These are phyloP conservation scores for Lipomyces chichibuensis DNA, from an alignment of 805 yeast species.

Conservation along the genomic window DNA sequence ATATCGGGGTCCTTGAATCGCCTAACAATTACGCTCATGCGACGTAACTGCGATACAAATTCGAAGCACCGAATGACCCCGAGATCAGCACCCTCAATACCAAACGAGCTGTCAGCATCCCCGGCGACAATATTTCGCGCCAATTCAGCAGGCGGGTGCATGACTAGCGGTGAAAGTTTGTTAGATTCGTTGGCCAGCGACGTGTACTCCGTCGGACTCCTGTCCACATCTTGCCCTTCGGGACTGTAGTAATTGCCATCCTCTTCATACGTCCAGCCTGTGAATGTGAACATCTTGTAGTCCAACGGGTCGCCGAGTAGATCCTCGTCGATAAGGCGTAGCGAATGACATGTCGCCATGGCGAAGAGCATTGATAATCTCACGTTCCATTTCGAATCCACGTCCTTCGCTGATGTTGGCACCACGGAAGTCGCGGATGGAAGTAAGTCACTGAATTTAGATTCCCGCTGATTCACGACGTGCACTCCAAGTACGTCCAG, in stretches of 20 bases:
- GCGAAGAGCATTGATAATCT: constrained; percentile 48
- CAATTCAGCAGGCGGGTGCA: constrained; percentile 28
- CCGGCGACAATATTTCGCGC: constrained; percentile 38
- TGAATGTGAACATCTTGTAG: constrained; percentile 87
- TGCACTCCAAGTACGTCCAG: constrained; percentile 79
- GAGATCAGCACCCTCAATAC: constrained; percentile 38
- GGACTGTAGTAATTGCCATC: constrained; percentile 51
- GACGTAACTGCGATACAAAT: constrained; percentile 77
- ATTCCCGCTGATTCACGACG: constrained; percentile 37
- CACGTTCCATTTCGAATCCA: constrained; percentile 5
- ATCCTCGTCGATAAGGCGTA: constrained; percentile 75
- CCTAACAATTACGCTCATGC: constrained; percentile 84
- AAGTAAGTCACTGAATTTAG: constrained; percentile 14
- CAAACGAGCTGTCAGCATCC: constrained; percentile 37
- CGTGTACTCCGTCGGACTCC: constrained; percentile 46
- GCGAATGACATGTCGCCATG: constrained; percentile 84
- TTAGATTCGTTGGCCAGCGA: constrained; percentile 48
- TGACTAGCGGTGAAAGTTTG: constrained; percentile 55
- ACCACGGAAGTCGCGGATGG: constrained; percentile 12
- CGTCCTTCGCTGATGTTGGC: constrained; percentile 19
- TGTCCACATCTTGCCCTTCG: constrained; percentile 39
- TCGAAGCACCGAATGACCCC: constrained; percentile 68
- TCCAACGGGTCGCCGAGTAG: constrained; percentile 94
- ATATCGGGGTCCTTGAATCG: constrained; percentile 49
- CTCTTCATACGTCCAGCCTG: constrained; percentile 76